Evolutionary conservation across 257 asterid species (phyloP).

Genomic region (Solanum lycopersicoides): DNA sequence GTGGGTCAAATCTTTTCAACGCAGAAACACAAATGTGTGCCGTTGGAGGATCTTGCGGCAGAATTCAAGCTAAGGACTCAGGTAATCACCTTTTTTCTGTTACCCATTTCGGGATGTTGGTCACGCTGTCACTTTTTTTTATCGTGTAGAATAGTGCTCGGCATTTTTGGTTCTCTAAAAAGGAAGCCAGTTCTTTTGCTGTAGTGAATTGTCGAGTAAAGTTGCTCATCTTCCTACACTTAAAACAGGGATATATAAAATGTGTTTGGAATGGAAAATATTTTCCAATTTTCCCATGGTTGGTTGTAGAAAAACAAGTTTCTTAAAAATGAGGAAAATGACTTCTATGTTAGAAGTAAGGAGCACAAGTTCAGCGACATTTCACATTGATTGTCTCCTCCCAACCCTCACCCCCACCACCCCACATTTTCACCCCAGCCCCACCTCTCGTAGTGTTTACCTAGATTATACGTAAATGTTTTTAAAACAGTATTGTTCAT

Average conservation of each 20-base stretch:
- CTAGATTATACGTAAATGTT: not conserved
- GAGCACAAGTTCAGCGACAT: not conserved
- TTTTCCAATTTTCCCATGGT: not conserved
- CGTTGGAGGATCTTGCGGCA: constrained; percentile 95
- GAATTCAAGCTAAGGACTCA: constrained; percentile 95
- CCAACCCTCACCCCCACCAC: not conserved
- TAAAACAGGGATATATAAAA: not conserved
- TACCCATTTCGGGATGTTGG: not conserved
- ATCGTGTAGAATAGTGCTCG: not conserved
- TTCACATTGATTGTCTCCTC: not conserved
- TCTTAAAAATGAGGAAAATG: not conserved
- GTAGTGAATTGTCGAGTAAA: not conserved
- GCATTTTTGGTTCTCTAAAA: not conserved
- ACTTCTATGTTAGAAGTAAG: not conserved
- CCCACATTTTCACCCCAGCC: not conserved
- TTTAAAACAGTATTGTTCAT: not conserved
- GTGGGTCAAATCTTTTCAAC: not conserved
- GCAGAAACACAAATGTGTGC: constrained; percentile 92
- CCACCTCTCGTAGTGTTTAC: not conserved
- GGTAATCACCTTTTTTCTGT: constrained; percentile 26
- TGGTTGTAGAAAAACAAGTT: not conserved
- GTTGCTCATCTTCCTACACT: not conserved
- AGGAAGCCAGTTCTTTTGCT: not conserved
- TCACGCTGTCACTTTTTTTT: not conserved
- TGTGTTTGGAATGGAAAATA: not conserved